Conservation (phyloP, 768 basidiomycete genomes). For the Russula compacta region DNA sequence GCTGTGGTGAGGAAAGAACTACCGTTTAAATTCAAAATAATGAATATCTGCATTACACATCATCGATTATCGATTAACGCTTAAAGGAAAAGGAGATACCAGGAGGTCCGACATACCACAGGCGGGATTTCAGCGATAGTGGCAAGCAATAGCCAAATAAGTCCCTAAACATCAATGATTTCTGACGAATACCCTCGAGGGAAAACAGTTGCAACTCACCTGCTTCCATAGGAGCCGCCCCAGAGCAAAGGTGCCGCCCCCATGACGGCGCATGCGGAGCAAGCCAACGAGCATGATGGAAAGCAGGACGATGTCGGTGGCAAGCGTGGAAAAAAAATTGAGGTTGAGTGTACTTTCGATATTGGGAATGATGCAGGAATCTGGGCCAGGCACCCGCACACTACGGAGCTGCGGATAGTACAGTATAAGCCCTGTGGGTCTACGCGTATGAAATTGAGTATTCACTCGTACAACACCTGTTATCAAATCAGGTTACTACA, state of each 20-base stretch:
- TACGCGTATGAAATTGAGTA: not conserved
- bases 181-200: not conserved
- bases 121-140: not conserved
- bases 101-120: not conserved
- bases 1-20: not conserved
- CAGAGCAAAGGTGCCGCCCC: not conserved
- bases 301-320: not conserved
- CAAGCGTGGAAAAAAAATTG: not conserved
- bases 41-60: not conserved
- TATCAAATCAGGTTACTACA: too few relatives aligned
- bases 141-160: not conserved
- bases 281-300: constrained; percentile 4
- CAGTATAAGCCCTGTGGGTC: not conserved
- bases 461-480: not conserved
- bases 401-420: not conserved
- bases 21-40: not conserved
- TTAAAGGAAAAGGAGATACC: too few relatives aligned
- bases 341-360: not conserved
- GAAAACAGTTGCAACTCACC: not conserved
- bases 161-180: not conserved
- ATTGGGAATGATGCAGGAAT: not conserved
- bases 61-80: too few relatives aligned
- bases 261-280: not conserved
- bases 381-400: not conserved
- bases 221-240: constrained; percentile 2